Evolutionary conservation across 257 asterid species (phyloP).

Genomic region (Salvia splendens): DNA sequence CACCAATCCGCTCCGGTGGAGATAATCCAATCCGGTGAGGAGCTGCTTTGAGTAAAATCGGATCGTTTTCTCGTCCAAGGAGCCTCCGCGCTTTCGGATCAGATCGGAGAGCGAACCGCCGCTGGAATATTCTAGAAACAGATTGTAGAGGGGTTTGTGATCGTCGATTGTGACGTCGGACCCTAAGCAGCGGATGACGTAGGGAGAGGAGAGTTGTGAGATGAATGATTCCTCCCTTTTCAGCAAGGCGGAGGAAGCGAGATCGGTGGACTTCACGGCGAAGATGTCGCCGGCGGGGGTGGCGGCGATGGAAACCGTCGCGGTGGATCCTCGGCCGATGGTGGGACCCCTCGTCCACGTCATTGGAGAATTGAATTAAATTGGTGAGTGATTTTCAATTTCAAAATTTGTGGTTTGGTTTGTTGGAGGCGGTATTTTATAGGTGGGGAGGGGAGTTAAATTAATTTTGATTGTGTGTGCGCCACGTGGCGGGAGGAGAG

Average conservation of each 20-base stretch:
- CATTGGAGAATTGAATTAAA: slow-evolving; percentile 35
- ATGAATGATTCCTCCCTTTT: slow-evolving; percentile 53
- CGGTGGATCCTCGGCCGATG: slow-evolving; percentile 81
- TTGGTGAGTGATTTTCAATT: neutral
- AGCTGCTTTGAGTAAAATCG: slow-evolving; percentile 44
- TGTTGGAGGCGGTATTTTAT: slow-evolving; percentile 27
- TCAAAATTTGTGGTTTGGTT: neutral
- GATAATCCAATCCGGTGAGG: slow-evolving; percentile 56
- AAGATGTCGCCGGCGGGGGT: slow-evolving; percentile 48
- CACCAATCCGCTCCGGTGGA: slow-evolving; percentile 55
- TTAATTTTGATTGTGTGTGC: slow-evolving; percentile 24
- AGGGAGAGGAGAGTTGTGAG: slow-evolving; percentile 67
- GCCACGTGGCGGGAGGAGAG: slow-evolving; percentile 46
- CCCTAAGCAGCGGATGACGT: slow-evolving; percentile 57
- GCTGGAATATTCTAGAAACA: slow-evolving; percentile 70
- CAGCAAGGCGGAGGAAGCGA: slow-evolving; percentile 43
- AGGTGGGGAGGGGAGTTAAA: neutral
- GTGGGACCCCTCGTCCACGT: slow-evolving; percentile 77
- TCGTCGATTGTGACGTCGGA: slow-evolving; percentile 29
- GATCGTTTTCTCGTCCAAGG: slow-evolving; percentile 45
- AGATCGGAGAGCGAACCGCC: slow-evolving; percentile 74
- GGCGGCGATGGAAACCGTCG: slow-evolving; percentile 68
- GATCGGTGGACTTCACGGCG: slow-evolving; percentile 71
- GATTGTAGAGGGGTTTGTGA: slow-evolving; percentile 38
- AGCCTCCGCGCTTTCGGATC: slow-evolving; percentile 52